phyloP scores from a whole-genome alignment of 2,329 filamentous ascomycete genomes.

The Emergomyces pasteurianus region DNA sequence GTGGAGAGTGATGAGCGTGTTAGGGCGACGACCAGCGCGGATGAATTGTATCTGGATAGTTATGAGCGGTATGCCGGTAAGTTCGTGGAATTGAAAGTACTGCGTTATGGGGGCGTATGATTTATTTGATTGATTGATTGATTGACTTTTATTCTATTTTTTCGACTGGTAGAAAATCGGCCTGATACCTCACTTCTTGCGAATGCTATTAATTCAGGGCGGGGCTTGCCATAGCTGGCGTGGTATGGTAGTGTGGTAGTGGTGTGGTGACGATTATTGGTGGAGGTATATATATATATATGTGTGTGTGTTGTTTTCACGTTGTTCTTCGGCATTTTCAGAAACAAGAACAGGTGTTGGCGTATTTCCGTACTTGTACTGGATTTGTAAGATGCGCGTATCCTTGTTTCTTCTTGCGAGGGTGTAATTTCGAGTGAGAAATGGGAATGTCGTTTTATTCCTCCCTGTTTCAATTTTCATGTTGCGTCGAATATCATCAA shows the following conservation, averaged over 20 bases:
- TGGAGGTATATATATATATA: background rate
- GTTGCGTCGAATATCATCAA: background rate
- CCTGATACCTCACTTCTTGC: slow-evolving; percentile 47
- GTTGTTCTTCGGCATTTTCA: too few species aligned
- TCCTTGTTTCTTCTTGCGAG: background rate
- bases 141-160: slow-evolving; percentile 7
- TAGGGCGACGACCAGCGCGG: slow-evolving; percentile 53
- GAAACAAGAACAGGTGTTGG: background rate
- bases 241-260: background rate
- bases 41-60: slow-evolving; percentile 55
- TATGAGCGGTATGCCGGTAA: slow-evolving; percentile 50
- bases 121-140: too few species aligned
- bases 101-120: too few species aligned
- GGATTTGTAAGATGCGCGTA: background rate
- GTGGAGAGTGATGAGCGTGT: slow-evolving; percentile 54
- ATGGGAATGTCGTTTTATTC: background rate
- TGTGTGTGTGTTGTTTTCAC: background rate
- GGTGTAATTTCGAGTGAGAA: background rate
- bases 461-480: background rate
- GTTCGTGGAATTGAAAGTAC: slow-evolving; percentile 13
- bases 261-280: background rate
- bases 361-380: background rate
- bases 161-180: slow-evolving; percentile 40
- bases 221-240: slow-evolving; percentile 36
- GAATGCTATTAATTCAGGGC: slow-evolving; percentile 47